These are phyloP conservation scores for Eleusine indica DNA, from an alignment of 176 grass and related monocot genomes.

Conservation along the genomic window DNA sequence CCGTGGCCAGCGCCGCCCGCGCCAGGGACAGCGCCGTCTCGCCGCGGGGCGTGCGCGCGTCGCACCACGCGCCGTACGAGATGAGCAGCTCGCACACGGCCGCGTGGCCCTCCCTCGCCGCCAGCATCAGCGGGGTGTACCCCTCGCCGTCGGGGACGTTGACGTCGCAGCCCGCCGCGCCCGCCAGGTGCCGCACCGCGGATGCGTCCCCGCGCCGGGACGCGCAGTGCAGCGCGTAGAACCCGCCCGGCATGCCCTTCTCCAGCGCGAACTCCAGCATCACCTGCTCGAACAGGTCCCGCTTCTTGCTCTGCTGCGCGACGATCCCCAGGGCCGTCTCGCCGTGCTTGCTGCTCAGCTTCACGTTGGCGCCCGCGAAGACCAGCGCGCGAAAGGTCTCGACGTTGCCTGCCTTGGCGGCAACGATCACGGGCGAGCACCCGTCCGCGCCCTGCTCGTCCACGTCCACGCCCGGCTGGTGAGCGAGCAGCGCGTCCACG, in stretches of 20 bases:
- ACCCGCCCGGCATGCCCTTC: conserved; percentile 72
- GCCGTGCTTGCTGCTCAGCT: conserved; percentile 55
- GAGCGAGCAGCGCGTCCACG: conserved; percentile 59
- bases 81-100: conserved; percentile 73
- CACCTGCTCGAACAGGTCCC: conserved; percentile 90
- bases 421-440: conserved; percentile 67
- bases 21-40: conserved; percentile 93
- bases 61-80: conserved; percentile 63
- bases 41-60: conserved; percentile 46
- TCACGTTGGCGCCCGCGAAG: conserved; percentile 75
- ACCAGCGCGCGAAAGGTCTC: conserved; percentile 74
- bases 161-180: conserved; percentile 64
- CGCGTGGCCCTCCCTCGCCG: conserved; percentile 75
- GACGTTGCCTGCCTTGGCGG: conserved; percentile 70
- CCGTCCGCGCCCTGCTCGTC: conserved; percentile 67
- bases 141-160: conserved; percentile 72
- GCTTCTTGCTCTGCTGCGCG: conserved; percentile 72
- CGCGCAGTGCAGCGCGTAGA: conserved; percentile 84
- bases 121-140: conserved; percentile 92
- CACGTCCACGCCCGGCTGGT: conserved; percentile 52
- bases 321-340: conserved; percentile 57
- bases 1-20: conserved; percentile 34
- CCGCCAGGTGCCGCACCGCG: conserved; percentile 58
- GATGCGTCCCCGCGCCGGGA: conserved; percentile 67
- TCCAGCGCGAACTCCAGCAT: conserved; percentile 93